Conservation (phyloP, 2,329 filamentous ascomycete species). For the Ascochyta pisi region DNA sequence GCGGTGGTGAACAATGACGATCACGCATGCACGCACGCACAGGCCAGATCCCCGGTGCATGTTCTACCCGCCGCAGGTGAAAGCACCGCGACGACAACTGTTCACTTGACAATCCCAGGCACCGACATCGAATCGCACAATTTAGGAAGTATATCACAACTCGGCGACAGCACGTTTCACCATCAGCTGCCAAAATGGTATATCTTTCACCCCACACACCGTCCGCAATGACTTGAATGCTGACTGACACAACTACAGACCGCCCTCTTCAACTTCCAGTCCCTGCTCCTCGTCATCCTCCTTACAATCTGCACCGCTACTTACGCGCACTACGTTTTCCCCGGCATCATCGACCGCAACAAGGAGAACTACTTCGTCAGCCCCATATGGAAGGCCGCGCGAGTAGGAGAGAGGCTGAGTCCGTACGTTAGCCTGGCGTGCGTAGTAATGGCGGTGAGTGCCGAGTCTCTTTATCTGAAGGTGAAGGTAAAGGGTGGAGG, state of each 20-base stretch:
- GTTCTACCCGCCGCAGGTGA: conserved; percentile 15
- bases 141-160: too few species aligned
- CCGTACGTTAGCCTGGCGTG: conserved; percentile 96
- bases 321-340: conserved; percentile 90
- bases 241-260: conserved; percentile 63
- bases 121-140: not conserved
- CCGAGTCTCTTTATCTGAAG: not conserved
- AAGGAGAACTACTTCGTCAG: conserved; percentile 82
- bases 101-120: conserved; percentile 2
- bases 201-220: not conserved
- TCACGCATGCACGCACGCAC: conserved; percentile 19
- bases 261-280: conserved; percentile 98
- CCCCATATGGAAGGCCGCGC: conserved; percentile 94
- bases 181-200: conserved; percentile 21
- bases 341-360: conserved; percentile 88
- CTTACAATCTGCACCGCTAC: conserved; percentile 95
- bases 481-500: not conserved
- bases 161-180: not conserved
- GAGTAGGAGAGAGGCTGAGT: conserved; percentile 90
- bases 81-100: conserved; percentile 13
- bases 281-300: conserved; percentile 89
- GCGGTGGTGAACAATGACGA: conserved; percentile 17
- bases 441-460: conserved; percentile 83
- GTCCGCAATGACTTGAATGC: not conserved
- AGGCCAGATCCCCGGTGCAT: conserved; percentile 17